Evolutionary conservation across 192 early-diverging fungal species (phyloP), one percentile per base, ranked within the genome.

Genomic region (Jimgerdemannia flammicorona): DNA sequence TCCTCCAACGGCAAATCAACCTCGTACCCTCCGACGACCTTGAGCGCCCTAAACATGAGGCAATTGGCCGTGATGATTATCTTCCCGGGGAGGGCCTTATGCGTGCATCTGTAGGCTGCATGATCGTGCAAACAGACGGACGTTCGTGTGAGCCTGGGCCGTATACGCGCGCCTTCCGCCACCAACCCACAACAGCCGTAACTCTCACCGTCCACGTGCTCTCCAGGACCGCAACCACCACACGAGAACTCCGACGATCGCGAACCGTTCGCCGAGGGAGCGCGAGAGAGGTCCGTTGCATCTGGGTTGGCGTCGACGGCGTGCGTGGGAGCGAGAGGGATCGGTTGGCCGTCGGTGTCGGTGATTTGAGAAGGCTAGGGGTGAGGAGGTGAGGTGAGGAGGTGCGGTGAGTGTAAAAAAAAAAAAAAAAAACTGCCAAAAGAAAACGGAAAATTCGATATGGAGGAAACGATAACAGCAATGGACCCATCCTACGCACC

Each of bases 1-100:
- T 79, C 78, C 39, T 66, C 44, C 3, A 41, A 69, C 4, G 59
- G 66, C 14, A 70, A 75, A 4, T 79, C 78, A 17, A 79, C 74
- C 19, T 75, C 44, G 11, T 65, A 54, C 11, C 66, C 71, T 64
- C 78, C 78, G 10, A 70, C 70, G 54, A 75, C 73, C n/a, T 74
- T 70, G 3, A 71, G 72, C 17, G 78, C 70, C 11, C 69, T 74
- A 17, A 79, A 79, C 44, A 64, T 43, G 3, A 79, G 41, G 40
- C 43, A 40, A 3, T 40, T 63, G 18, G 20, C 44, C 41, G 39
- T 6, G 18, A 79, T 14, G 4, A 66, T 29, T n/a, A 79, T 66
- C 6, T 74, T 66, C 4, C 78, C 78, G 8, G 71, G 7, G 6
- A 68, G 67, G 40, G 9, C 40, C 0, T 68, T 68, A 19, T 68